Conservation (phyloP, 306 rosid species). For the Cyamopsis tetragonoloba region DNA sequence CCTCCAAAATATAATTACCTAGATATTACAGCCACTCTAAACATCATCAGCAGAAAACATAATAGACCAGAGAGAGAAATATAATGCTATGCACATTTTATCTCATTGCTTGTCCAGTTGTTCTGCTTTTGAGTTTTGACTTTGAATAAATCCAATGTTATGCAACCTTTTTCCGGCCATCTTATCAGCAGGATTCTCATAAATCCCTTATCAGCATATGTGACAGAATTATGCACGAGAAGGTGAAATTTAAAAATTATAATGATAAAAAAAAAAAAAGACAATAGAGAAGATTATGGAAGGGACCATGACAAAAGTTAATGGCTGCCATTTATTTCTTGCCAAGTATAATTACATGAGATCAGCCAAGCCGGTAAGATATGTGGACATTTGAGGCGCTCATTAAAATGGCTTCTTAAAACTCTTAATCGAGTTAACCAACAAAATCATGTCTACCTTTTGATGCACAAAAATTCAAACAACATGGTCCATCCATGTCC, state of each 20-base stretch:
- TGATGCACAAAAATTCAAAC: slow-evolving; percentile 19
- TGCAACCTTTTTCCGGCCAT: slow-evolving; percentile 20
- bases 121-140: not conserved
- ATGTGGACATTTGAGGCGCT: slow-evolving; percentile 16
- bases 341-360: not conserved
- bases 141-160: not conserved
- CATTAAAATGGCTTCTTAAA: slow-evolving; percentile 13
- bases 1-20: not conserved
- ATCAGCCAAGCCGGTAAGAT: not conserved
- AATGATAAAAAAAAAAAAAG: not conserved
- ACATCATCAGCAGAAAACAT: not conserved
- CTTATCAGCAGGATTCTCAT: no score
- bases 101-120: slow-evolving; percentile 11
- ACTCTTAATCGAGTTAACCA: slow-evolving; percentile 1
- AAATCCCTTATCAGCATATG: slow-evolving; percentile 4
- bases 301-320: not conserved
- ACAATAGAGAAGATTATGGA: not conserved
- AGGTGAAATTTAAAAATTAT: not conserved
- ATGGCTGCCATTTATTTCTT: slow-evolving; percentile 15
- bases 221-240: slow-evolving; percentile 19
- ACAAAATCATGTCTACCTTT: not conserved
- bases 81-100: not conserved
- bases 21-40: not conserved
- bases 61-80: not conserved
- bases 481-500: slow-evolving; percentile 27